phyloP scores from a whole-genome alignment of 306 rosid species.

The Prinsepia uniflora region DNA sequence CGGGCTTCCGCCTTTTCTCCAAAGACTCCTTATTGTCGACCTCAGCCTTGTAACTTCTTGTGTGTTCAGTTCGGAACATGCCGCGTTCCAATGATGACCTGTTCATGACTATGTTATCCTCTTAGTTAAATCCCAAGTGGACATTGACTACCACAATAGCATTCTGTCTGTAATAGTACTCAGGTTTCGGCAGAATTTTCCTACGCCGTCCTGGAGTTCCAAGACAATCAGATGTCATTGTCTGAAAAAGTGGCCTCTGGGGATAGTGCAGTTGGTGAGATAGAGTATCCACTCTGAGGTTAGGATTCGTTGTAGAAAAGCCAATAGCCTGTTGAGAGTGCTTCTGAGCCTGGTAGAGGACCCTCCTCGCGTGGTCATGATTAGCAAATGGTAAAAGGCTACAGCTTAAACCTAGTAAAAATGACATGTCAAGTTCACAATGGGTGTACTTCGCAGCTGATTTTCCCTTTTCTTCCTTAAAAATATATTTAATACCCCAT shows the following conservation, averaged over 20 bases:
- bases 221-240: constrained; percentile 76
- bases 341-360: constrained; percentile 85
- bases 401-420: constrained; percentile 77
- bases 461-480: constrained; percentile 50
- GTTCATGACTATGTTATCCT: constrained; percentile 95
- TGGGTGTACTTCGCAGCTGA: constrained; percentile 55
- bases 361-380: constrained; percentile 97
- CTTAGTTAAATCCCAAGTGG: constrained; percentile 92
- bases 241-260: constrained; percentile 78
- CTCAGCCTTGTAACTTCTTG: constrained; percentile 87
- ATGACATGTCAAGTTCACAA: constrained; percentile 91
- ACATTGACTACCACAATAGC: constrained; percentile 98
- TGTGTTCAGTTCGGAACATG: constrained; percentile 88
- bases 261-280: constrained; percentile 84
- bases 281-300: constrained; percentile 82
- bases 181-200: constrained; percentile 54
- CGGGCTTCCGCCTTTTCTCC: constrained; percentile 75
- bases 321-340: constrained; percentile 98
- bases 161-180: constrained; percentile 84
- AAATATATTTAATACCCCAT: constrained; percentile 64
- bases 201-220: constrained; percentile 55
- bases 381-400: constrained; percentile 85
- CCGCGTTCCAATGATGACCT: constrained; percentile 96
- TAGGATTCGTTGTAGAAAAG: constrained; percentile 61
- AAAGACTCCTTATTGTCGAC: constrained; percentile 68